Base-by-base conservation (phyloP, 306 rosid genomes). In the Ormosia emarginata region DNA sequence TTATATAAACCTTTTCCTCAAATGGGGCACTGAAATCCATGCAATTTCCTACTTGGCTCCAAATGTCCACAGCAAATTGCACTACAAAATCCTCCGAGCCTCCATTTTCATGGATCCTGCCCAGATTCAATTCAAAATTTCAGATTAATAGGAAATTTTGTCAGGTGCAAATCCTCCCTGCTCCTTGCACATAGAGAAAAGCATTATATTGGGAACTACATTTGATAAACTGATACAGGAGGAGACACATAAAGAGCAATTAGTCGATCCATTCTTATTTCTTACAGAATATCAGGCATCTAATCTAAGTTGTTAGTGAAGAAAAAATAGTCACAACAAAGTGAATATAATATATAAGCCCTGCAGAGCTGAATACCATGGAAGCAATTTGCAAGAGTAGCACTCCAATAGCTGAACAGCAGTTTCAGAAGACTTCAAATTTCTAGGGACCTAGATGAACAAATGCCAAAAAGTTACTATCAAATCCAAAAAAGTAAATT, bases 321-420 rank as follows among this genome's bases (percentile, higher is more conserved):
- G 15, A 78, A 70, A 52, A 63, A 50, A 82, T 39, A 77, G 80
- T 33, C 56, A 67, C 34, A 62, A 50, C 33, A 62, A 57, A 83
- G 74, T 62, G 62, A 81, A 80, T 46, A 52, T 15, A 39, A 44
- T 46, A 69, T 43, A 33, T 44, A 71, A 77, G 79, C 46, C 17
- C 68, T 59, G 52, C 65, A 80, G 46, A 75, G 69, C 40, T 18
- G 24, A 78, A 59, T 95, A 93, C 99, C 98, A 90, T 53, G 98
- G 92, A 78, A 93, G 89, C 85, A 93, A 71, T 91, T 92, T 90
- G 81, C 82, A 77, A 58, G 96, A 86, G 88, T 79, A 95, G 90
- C 96, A 93, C 74, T 92, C 92, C 86, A 95, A 84, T 87, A 95
- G 97, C 82, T 82, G 87, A 76, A 89, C 55, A 57, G 85, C 75